Conservation (phyloP, 1,139 yeast genomes). For the Lodderomyces margitis region DNA sequence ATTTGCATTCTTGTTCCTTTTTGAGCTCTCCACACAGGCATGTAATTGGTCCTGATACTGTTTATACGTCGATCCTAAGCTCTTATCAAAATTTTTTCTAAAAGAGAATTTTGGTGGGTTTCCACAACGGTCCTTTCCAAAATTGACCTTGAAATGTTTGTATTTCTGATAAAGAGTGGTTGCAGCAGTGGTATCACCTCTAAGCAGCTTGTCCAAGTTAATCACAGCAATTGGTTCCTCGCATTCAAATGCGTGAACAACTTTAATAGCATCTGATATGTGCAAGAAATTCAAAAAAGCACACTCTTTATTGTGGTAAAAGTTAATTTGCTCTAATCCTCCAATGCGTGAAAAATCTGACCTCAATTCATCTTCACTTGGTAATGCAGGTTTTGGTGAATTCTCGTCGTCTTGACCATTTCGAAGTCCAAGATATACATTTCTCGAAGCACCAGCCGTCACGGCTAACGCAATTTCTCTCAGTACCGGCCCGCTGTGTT, state of each 20-base stretch:
- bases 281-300: slow-evolving; percentile 46
- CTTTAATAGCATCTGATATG: slow-evolving; percentile 37
- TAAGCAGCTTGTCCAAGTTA: slow-evolving; percentile 11
- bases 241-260: slow-evolving; percentile 34
- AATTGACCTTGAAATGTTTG: slow-evolving; percentile 39
- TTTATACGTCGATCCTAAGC: slow-evolving; percentile 14
- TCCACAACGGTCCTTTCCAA: slow-evolving; percentile 50
- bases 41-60: slow-evolving; percentile 14
- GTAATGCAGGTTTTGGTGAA: slow-evolving; percentile 23
- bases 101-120: slow-evolving; percentile 46
- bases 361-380: slow-evolving; percentile 43
- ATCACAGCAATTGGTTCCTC: slow-evolving; percentile 15
- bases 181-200: slow-evolving; percentile 20
- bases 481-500: slow-evolving; percentile 40
- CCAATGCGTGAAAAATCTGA: slow-evolving; percentile 41
- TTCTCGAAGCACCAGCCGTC: slow-evolving; percentile 49
- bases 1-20: slow-evolving; percentile 5
- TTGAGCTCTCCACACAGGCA: slow-evolving; percentile 8
- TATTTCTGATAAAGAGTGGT: slow-evolving; percentile 40
- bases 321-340: slow-evolving; percentile 46
- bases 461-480: slow-evolving; percentile 44
- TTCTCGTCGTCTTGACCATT: slow-evolving; percentile 21
- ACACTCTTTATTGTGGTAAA: slow-evolving; percentile 45
- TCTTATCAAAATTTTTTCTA: slow-evolving; percentile 26
- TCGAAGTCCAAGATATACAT: slow-evolving; percentile 45